Evolutionary conservation across 331 rosid genomes (phyloP), one percentile per base, ranked within the genome.

Genomic region (Rhamnella rubrinervis): DNA sequence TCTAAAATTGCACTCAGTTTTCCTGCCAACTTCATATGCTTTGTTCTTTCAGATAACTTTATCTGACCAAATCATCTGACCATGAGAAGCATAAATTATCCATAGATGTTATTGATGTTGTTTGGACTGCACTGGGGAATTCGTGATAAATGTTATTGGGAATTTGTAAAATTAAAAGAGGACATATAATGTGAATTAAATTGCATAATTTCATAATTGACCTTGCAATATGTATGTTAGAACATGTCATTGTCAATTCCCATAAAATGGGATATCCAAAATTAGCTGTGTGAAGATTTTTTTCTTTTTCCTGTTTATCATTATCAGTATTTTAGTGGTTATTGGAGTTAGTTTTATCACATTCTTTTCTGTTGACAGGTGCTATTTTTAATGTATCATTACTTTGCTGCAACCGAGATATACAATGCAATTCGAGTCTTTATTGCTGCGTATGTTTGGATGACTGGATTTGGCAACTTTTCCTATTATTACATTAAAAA

Each of bases 401-500:
- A 95, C 84, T 95, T 95, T 78, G 96, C 97, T 78, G 97, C 99
- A 18, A 80, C 85, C 19, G 99, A 95, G 89, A 95, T 95, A 71
- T 95, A 95, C 83, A 95, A 95, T 74, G 96, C 99, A 61, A 91
- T 95, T 25, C 92, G 97, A 47, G 28, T 95, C 40, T 95, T 91
- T 78, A 95, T 95, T 91, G 99, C 99, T 67, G 99, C 99, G 17
- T 95, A 95, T 84, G 97, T 95, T 82, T 95, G 96, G 97, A 89
- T 95, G 97, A 95, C 99, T 73, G 99, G 99, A 76, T 95, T 95
- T 89, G 97, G 97, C 13, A 95, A 95, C 86, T 95, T 95, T 83
- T 95, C 99, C 72, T 95, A 95, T 70, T 95, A 95, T 78, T 95
- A 95, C 77, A 72, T 87, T 66, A 78, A 95, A 78, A 95, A 95